Percentiles rank a stretch among this genome's conserved stretches.
These are phyloP conservation scores for Rhizophagus clarus DNA, from an alignment of 192 early-diverging fungal genomes.

Conservation along the genomic window DNA sequence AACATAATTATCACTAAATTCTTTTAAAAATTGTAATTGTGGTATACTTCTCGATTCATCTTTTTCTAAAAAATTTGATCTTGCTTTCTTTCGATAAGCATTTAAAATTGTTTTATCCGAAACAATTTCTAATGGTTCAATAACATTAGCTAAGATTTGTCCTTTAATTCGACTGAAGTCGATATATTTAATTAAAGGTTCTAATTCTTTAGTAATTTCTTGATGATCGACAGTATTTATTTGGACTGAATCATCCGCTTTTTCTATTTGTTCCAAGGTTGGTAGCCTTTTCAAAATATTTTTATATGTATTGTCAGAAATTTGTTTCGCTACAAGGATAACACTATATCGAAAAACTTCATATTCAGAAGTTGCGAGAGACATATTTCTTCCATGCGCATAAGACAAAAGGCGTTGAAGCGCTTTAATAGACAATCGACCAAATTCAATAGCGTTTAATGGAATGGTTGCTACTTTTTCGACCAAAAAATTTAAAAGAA, in stretches of 20 bases:
- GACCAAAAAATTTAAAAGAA: not conserved
- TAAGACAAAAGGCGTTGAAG: not conserved
- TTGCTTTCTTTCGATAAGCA: not conserved
- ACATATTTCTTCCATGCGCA: not conserved
- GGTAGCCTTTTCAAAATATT: not conserved
- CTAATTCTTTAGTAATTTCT: not conserved
- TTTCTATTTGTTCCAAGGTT: not conserved
- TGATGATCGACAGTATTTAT: not conserved
- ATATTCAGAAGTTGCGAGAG: not conserved
- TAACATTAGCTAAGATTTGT: too few species aligned
- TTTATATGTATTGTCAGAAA: not conserved
- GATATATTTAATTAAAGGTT: not conserved
- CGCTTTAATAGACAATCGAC: not conserved
- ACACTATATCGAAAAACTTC: slow-evolving; percentile 11
- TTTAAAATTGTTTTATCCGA: not conserved
- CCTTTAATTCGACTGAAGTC: not conserved
- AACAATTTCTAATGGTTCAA: too few species aligned
- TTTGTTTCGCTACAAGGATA: not conserved
- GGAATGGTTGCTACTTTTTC: not conserved
- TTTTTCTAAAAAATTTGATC: not conserved
- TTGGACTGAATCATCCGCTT: too few species aligned
- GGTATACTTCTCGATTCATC: not conserved
- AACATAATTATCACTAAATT: not conserved
- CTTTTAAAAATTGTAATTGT: too few species aligned
- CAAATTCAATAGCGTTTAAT: not conserved